phyloP scores from a whole-genome alignment of 1,139 yeast genomes.

The Yamadazyma oceani region DNA sequence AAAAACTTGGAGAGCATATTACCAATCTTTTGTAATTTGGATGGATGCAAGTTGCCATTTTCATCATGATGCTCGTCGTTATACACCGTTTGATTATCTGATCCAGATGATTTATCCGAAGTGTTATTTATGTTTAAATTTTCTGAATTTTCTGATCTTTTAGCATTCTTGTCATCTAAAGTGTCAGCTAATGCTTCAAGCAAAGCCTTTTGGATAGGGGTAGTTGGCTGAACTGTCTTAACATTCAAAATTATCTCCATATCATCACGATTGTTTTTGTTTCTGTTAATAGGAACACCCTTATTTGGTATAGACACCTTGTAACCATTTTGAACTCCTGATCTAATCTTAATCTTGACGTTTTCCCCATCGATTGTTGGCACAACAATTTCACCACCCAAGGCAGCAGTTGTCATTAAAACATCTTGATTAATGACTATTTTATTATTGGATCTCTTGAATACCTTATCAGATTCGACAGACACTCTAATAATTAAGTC shows the following conservation, averaged over 20 bases:
- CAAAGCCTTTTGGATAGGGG: slow-evolving; percentile 88
- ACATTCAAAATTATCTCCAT: slow-evolving; percentile 75
- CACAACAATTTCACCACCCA: slow-evolving; percentile 86
- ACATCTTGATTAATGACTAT: slow-evolving; percentile 65
- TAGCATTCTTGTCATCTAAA: slow-evolving; percentile 76
- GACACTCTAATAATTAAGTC: slow-evolving; percentile 81
- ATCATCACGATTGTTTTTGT: slow-evolving; percentile 68
- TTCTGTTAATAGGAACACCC: slow-evolving; percentile 77
- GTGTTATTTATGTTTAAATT: neutral
- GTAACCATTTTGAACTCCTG: slow-evolving; percentile 82
- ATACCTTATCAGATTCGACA: slow-evolving; percentile 71
- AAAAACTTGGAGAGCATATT: slow-evolving; percentile 63
- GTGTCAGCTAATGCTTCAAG: slow-evolving; percentile 95
- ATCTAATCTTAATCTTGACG: slow-evolving; percentile 76
- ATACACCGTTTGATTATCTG: neutral
- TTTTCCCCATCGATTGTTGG: slow-evolving; percentile 83
- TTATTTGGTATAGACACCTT: slow-evolving; percentile 76
- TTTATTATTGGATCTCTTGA: slow-evolving; percentile 64
- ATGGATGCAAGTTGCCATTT: slow-evolving; percentile 48
- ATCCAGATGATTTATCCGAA: neutral
- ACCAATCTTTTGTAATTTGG: slow-evolving; percentile 60
- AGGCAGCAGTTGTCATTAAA: slow-evolving; percentile 93
- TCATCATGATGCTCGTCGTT: slow-evolving; percentile 1
- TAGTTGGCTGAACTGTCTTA: slow-evolving; percentile 68
- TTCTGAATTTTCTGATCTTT: slow-evolving; percentile 46